Percentiles rank a stretch among this genome's conserved stretches.
These are phyloP conservation scores for Tephrocybe sp. DNA, from an alignment of 768 basidiomycete species.

Conservation along the genomic window DNA sequence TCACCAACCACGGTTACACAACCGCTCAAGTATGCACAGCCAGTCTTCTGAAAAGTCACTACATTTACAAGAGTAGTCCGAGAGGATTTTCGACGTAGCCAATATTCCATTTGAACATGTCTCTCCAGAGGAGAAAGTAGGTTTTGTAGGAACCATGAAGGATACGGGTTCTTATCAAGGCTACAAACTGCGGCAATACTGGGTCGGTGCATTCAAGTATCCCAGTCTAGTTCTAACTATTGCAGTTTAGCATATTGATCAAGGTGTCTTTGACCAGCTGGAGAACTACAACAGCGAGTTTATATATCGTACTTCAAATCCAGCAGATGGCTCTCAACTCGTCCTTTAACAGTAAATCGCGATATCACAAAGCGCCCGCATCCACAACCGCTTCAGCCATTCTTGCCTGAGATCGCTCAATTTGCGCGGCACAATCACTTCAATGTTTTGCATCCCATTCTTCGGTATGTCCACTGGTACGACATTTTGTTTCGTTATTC, in stretches of 20 bases:
- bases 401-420: slow-evolving; percentile 31
- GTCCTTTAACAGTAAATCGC: slow-evolving; percentile 26
- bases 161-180: slow-evolving; percentile 41
- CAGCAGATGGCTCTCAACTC: neutral
- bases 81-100: slow-evolving; percentile 40
- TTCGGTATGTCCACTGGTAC: slow-evolving; percentile 22
- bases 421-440: slow-evolving; percentile 35
- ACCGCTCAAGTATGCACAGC: slow-evolving; percentile 31
- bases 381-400: slow-evolving; percentile 32
- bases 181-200: slow-evolving; percentile 10
- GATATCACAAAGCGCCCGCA: slow-evolving; percentile 30
- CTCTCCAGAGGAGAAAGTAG: slow-evolving; percentile 33
- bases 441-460: slow-evolving; percentile 33
- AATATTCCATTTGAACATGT: slow-evolving; percentile 36
- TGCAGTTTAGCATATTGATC: slow-evolving; percentile 50
- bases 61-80: slow-evolving; percentile 22
- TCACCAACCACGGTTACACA: slow-evolving; percentile 44
- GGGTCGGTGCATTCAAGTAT: neutral
- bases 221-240: neutral
- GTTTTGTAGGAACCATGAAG: slow-evolving; percentile 29
- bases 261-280: slow-evolving; percentile 59
- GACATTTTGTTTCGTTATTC: neutral
- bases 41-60: neutral
- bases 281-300: slow-evolving; percentile 62
- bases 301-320: too few relatives aligned